Conservation (phyloP, 768 basidiomycete species). For the Lentinula edodes region DNA sequence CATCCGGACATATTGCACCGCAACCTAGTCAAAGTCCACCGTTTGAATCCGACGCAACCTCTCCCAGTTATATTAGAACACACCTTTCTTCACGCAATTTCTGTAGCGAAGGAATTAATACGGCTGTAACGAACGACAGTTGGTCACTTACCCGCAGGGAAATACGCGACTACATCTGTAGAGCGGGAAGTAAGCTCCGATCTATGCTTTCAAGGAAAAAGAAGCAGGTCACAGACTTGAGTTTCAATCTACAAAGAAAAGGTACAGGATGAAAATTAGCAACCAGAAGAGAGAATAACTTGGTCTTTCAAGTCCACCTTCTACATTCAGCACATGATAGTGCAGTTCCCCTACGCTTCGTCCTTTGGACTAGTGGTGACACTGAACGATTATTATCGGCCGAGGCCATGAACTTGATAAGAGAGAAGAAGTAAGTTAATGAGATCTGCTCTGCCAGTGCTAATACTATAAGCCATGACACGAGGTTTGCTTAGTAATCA, state of each 20-base stretch:
- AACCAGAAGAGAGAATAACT: not conserved
- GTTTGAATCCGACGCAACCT: constrained; percentile 6
- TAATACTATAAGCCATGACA: not conserved
- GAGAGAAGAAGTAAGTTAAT: constrained; percentile 20
- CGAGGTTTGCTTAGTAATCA: not conserved
- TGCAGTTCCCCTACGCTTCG: constrained; percentile 50
- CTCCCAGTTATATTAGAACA: not conserved
- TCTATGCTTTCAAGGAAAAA: constrained; percentile 9
- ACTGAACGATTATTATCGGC: constrained; percentile 12
- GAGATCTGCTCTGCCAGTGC: constrained; percentile 10
- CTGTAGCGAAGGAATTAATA: constrained; percentile 20
- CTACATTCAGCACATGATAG: constrained; percentile 68
- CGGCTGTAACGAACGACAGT: not conserved
- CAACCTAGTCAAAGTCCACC: constrained; percentile 32
- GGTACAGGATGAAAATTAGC: constrained; percentile 11
- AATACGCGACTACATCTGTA: constrained; percentile 38
- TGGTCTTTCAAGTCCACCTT: constrained; percentile 34
- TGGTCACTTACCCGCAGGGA: constrained; percentile 48
- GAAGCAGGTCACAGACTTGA: constrained; percentile 31
- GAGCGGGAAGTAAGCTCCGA: not conserved
- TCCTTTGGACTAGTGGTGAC: constrained; percentile 29
- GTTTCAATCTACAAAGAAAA: constrained; percentile 46
- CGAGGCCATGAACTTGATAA: constrained; percentile 11
- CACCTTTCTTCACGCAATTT: constrained; percentile 51
- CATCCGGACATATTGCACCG: constrained; percentile 61